Percentiles rank a stretch among this genome's conserved stretches.
Conservation (phyloP, 306 rosid species). For the Adenanthera pavonina region DNA sequence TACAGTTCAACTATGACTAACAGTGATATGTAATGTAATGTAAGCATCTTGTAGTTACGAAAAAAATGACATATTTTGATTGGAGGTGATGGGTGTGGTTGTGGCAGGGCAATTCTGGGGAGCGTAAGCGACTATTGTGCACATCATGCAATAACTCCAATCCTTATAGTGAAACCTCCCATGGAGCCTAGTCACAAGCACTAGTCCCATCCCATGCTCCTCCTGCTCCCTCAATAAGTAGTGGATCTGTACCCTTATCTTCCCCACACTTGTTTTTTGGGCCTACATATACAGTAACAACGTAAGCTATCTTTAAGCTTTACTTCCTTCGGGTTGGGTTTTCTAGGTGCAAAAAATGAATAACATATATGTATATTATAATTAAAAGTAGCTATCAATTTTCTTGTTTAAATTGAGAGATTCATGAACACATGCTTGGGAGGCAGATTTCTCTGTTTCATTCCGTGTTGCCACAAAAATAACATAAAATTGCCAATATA, state of each 20-base stretch:
- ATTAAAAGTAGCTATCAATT: background rate
- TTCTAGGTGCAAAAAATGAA: too few relatives aligned
- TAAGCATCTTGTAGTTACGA: background rate
- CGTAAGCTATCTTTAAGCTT: background rate
- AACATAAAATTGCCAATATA: background rate
- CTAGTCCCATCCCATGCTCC: background rate
- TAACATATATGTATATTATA: too few relatives aligned
- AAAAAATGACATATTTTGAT: background rate
- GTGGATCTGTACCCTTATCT: background rate
- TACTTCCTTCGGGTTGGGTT: too few relatives aligned
- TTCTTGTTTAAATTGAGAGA: background rate
- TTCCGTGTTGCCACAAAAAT: background rate
- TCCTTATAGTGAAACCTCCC: conserved; percentile 70
- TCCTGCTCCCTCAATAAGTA: background rate
- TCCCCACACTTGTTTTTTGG: background rate
- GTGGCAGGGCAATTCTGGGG: conserved; percentile 50
- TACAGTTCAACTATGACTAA: too few relatives aligned
- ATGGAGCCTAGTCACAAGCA: conserved; percentile 32
- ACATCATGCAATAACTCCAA: conserved; percentile 61
- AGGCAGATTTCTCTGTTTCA: background rate
- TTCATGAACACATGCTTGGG: background rate
- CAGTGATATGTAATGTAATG: background rate
- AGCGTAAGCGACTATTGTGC: conserved; percentile 83
- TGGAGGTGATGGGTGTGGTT: background rate
- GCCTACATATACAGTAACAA: background rate